Evolutionary conservation across 805 yeast species (phyloP).

Genomic region (Saccharomycopsis sp.): DNA sequence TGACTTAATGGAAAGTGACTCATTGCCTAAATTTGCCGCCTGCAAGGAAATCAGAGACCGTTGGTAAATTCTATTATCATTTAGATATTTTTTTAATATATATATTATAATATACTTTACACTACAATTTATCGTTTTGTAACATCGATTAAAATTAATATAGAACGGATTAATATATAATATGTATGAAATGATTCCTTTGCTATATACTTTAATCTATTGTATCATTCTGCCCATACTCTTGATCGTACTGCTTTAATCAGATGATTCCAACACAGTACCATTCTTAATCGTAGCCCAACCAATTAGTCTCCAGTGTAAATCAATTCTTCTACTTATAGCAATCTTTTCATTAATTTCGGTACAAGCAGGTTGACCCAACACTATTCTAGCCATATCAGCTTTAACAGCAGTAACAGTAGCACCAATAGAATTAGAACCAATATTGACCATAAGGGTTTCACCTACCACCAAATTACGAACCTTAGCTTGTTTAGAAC

Average conservation of each 20-base stretch:
- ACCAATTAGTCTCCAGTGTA: slow-evolving; percentile 99
- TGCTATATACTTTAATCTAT: too few species aligned
- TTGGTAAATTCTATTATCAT: not conserved
- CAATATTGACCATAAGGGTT: slow-evolving; percentile 97
- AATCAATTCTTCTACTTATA: slow-evolving; percentile 95
- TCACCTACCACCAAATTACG: slow-evolving; percentile 91
- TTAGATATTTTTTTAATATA: too few species aligned
- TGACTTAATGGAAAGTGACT: slow-evolving; percentile 62
- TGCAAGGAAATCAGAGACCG: too few species aligned
- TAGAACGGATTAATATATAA: too few species aligned
- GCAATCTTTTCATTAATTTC: slow-evolving; percentile 98
- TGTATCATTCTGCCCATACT: too few species aligned
- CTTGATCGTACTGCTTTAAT: too few species aligned
- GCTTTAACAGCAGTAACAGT: slow-evolving; percentile 97
- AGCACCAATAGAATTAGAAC: slow-evolving; percentile 99
- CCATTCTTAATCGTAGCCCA: slow-evolving; percentile 99
- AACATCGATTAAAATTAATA: too few species aligned
- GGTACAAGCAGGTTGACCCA: slow-evolving; percentile 98
- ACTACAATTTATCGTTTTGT: too few species aligned
- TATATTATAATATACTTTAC: too few species aligned
- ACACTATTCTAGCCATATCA: slow-evolving; percentile 96
- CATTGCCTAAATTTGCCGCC: slow-evolving; percentile 59
- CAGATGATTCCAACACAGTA: slow-evolving; percentile 73
- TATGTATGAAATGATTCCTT: too few species aligned
- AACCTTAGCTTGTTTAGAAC: slow-evolving; percentile 93